Percentiles rank a stretch among this genome's conserved stretches.
These are phyloP conservation scores for Rhododendron henanense DNA, from an alignment of 148 eudicot species.

Conservation along the genomic window DNA sequence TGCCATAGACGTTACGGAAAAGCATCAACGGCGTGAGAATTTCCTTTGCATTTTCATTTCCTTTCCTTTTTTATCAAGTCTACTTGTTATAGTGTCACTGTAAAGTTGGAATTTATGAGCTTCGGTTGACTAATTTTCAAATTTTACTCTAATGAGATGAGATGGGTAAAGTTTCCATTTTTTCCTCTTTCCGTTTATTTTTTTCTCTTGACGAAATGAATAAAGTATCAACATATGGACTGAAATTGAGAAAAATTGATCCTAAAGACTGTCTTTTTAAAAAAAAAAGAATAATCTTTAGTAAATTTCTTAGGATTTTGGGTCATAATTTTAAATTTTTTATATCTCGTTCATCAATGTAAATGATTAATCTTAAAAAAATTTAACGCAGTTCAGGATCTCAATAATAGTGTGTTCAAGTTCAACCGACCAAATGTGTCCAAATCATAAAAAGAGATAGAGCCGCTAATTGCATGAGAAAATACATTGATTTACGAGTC, in stretches of 20 bases:
- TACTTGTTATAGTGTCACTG: not conserved
- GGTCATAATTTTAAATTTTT: too few species aligned
- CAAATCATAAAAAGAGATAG: not conserved
- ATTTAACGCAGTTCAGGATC: too few species aligned
- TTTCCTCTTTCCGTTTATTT: not conserved
- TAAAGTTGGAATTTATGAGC: not conserved
- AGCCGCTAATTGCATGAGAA: not conserved
- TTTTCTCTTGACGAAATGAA: not conserved
- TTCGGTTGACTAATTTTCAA: not conserved
- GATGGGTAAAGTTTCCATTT: not conserved
- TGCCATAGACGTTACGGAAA: not conserved
- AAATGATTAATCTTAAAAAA: not conserved
- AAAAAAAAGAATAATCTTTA: too few species aligned
- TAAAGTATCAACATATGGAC: too few species aligned
- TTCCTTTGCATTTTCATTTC: not conserved
- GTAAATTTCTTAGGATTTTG: too few species aligned
- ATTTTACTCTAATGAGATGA: not conserved
- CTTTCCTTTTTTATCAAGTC: not conserved
- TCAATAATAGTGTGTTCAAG: not conserved
- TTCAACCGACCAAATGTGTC: not conserved
- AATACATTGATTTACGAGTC: not conserved
- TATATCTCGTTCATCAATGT: too few species aligned
- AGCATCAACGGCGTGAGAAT: not conserved
- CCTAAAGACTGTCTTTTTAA: not conserved
- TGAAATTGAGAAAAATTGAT: not conserved